Base-by-base conservation (phyloP, 2,329 filamentous ascomycete species). In the Beauveria varroae region DNA sequence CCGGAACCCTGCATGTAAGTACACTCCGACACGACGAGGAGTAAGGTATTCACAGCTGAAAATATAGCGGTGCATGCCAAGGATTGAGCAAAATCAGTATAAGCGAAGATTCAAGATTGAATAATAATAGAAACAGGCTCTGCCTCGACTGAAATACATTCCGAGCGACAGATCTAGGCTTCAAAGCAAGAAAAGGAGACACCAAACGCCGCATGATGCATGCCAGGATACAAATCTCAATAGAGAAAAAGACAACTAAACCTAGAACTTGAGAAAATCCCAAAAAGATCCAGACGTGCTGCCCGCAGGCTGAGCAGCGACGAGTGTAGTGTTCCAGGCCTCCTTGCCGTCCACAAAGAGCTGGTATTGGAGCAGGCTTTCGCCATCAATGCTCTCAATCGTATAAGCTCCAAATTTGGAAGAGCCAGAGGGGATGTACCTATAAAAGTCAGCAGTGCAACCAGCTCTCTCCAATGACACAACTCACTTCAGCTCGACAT, bases 311-410 rank as follows among this genome's bases (percentile, higher is more conserved):
- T 70, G 73, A 10, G 78, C 79, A 0, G 80, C 78, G 14, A 85
- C 68, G 2, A 85, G 68, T 0, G 81, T 76, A 3, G 79, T 84
- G 61, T 85, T 88, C 93, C 93, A 98, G 1, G 80, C 81, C 71
- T 93, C 87, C 49, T 83, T 75, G 2, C 92, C 93, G 71, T 96
- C 89, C 20, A 97, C 81, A 70, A 89, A 97, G 2, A 97, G 77
- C 4, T 85, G 83, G 70, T 96, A 98, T 52, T 86, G 87, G 41
- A 99, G 77, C 46, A 87, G 82, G 69, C 89, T 93, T 46, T 82
- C 82, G 10, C 82, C 80, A 2, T 82, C 78, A 5, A 84, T 81
- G 60, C 85, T 86, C 63, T 87, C 86, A 64, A 99, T 92, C 24
- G 91, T 90, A 59, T 76, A 75, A 2, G 74, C 68, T 2, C 93